Evolutionary conservation across 768 basidiomycete genomes (phyloP).

Genomic region (Serpula lacrymans): DNA sequence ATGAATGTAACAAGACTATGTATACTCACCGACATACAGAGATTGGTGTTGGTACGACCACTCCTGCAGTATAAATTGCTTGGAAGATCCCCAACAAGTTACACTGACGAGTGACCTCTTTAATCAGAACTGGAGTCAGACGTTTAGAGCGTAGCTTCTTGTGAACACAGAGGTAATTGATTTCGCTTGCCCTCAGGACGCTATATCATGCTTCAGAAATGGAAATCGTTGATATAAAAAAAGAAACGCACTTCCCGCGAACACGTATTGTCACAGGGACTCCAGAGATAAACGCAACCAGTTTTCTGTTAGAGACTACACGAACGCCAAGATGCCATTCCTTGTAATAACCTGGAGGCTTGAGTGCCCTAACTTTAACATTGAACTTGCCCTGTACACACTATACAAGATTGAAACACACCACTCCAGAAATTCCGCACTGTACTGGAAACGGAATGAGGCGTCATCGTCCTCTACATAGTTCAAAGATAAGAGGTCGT

Average conservation of each 20-base stretch:
- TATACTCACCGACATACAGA: slow-evolving; percentile 71
- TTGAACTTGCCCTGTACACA: background rate
- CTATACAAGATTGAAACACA: slow-evolving; percentile 25
- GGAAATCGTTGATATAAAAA: background rate
- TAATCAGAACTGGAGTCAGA: slow-evolving; percentile 92
- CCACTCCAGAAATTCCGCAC: slow-evolving; percentile 93
- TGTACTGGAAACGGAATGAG: slow-evolving; percentile 95
- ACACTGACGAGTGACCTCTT: slow-evolving; percentile 92
- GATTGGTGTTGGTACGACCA: slow-evolving; percentile 91
- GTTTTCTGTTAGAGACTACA: slow-evolving; percentile 83
- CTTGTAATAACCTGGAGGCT: slow-evolving; percentile 86
- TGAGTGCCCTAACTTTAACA: slow-evolving; percentile 79
- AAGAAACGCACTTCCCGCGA: slow-evolving; percentile 63
- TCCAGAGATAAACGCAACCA: slow-evolving; percentile 96
- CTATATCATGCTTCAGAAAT: slow-evolving; percentile 35
- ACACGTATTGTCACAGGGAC: slow-evolving; percentile 86
- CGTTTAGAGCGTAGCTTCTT: slow-evolving; percentile 97
- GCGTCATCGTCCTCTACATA: slow-evolving; percentile 98
- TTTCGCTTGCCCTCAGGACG: slow-evolving; percentile 73
- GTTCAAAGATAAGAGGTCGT: slow-evolving; percentile 85
- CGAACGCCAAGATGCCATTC: slow-evolving; percentile 98
- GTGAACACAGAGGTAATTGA: slow-evolving; percentile 97
- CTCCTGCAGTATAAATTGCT: slow-evolving; percentile 94
- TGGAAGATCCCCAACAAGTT: slow-evolving; percentile 91
- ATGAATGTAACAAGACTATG: background rate